These are phyloP conservation scores for Cronartium quercuum DNA, from an alignment of 1,284 basidiomycete genomes.

Conservation along the genomic window DNA sequence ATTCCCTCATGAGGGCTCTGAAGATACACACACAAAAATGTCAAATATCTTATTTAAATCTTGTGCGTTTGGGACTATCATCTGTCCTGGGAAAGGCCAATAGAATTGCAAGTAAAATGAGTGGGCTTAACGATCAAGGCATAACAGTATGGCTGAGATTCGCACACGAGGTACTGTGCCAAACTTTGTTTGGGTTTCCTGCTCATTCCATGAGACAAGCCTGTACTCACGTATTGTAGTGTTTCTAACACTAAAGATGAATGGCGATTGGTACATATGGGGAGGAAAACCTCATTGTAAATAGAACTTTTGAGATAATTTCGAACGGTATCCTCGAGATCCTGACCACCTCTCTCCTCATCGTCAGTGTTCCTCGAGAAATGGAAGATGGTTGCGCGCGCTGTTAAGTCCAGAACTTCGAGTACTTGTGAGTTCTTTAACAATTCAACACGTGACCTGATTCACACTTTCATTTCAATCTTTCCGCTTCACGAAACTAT, in stretches of 20 bases:
- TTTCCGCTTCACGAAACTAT: neutral
- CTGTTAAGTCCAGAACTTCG: constrained; percentile 9
- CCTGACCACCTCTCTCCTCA: neutral
- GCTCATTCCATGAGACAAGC: neutral
- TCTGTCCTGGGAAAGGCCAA: constrained; percentile 3
- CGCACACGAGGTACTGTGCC: constrained; percentile 31
- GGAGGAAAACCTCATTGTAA: constrained; percentile 27
- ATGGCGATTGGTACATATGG: constrained; percentile 37
- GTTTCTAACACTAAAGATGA: constrained; percentile 9
- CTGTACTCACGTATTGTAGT: neutral
- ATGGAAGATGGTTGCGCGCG: constrained; percentile 27
- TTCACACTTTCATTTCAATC: too few relatives aligned
- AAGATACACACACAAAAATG: neutral
- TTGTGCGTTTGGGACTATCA: neutral
- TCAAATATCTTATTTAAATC: neutral
- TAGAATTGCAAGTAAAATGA: constrained; percentile 27
- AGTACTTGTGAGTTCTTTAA: constrained; percentile 14
- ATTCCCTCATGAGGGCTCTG: neutral
- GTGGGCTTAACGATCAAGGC: constrained; percentile 4
- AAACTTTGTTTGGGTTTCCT: neutral
- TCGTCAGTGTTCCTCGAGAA: constrained; percentile 23
- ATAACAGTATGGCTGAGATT: constrained; percentile 37
- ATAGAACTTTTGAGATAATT: neutral
- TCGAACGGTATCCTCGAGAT: neutral
- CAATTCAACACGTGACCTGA: too few relatives aligned